phyloP scores from a whole-genome alignment of 306 rosid species.

The Acacia confusa region DNA sequence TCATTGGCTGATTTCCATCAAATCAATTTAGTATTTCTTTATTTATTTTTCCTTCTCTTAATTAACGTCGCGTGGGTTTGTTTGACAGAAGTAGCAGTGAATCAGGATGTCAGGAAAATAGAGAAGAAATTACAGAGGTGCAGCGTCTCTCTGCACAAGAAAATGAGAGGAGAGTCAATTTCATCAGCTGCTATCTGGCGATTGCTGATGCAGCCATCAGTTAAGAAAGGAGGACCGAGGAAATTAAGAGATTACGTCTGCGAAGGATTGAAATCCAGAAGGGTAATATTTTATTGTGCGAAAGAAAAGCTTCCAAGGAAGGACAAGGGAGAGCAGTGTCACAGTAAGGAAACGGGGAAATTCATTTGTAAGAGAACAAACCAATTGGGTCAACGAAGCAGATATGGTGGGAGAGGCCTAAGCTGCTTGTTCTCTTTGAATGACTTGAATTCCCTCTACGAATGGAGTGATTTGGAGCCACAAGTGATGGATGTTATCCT shows the following conservation, averaged over 20 bases:
- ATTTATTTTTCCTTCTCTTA: not conserved
- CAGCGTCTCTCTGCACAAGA: conserved; percentile 29
- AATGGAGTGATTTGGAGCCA: conserved; percentile 41
- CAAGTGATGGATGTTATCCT: conserved; percentile 33
- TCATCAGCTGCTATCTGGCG: conserved; percentile 54
- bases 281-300: conserved; percentile 55
- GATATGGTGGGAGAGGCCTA: conserved; percentile 14
- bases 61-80: not conserved
- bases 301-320: conserved; percentile 49
- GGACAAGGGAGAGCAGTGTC: conserved; percentile 5
- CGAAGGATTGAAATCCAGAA: conserved; percentile 48
- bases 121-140: conserved; percentile 29
- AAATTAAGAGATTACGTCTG: conserved; percentile 39
- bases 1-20: not conserved
- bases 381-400: conserved; percentile 30
- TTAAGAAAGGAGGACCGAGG: conserved; percentile 25
- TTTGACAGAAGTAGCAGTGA: conserved; percentile 36
- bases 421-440: conserved; percentile 31
- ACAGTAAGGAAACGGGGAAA: conserved; percentile 22
- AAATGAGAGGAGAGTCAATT: conserved; percentile 37
- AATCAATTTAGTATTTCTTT: not conserved
- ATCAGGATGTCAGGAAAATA: conserved; percentile 17
- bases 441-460: conserved; percentile 26
- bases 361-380: conserved; percentile 38
- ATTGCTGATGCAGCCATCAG: conserved; percentile 34